These are phyloP conservation scores for Hypholoma fasciculare DNA, from an alignment of 768 basidiomycete species.

Conservation along the genomic window DNA sequence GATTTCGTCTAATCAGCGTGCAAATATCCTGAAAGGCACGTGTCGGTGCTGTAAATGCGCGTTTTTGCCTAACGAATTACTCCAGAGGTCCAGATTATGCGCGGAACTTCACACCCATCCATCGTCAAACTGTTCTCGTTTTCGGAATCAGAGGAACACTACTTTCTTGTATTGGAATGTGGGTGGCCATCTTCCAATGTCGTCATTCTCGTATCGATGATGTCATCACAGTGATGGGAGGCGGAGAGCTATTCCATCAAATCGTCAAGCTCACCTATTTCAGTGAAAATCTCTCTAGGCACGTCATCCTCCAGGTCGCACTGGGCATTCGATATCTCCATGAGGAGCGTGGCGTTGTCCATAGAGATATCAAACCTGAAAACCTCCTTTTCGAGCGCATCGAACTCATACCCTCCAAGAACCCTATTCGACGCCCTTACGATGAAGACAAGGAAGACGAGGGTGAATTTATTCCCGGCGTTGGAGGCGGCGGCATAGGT, in stretches of 20 bases:
- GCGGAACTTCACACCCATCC: slow-evolving; percentile 87
- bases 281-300: slow-evolving; percentile 93
- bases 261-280: slow-evolving; percentile 99
- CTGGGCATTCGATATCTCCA: slow-evolving; percentile 94
- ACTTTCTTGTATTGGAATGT: slow-evolving; percentile 93
- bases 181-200: slow-evolving; percentile 29
- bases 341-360: slow-evolving; percentile 96
- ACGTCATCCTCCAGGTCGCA: slow-evolving; percentile 95
- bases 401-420: slow-evolving; percentile 85
- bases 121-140: slow-evolving; percentile 92
- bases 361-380: slow-evolving; percentile 99
- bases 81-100: slow-evolving; percentile 98
- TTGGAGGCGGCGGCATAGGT: slow-evolving; percentile 97
- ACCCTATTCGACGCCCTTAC: slow-evolving; percentile 76
- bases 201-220: background rate
- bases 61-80: slow-evolving; percentile 7
- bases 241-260: slow-evolving; percentile 97
- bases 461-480: slow-evolving; percentile 88
- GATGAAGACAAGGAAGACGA: slow-evolving; percentile 99
- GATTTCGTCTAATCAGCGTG: slow-evolving; percentile 59
- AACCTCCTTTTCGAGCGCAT: slow-evolving; percentile 94
- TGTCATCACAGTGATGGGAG: slow-evolving; percentile 79
- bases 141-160: slow-evolving; percentile 89
- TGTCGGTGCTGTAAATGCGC: slow-evolving; percentile 9
- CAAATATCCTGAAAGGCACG: slow-evolving; percentile 93